These are phyloP conservation scores for Thraustochytrium striatum DNA, from an alignment of 352 stramenopile genomes.

Conservation along the genomic window DNA sequence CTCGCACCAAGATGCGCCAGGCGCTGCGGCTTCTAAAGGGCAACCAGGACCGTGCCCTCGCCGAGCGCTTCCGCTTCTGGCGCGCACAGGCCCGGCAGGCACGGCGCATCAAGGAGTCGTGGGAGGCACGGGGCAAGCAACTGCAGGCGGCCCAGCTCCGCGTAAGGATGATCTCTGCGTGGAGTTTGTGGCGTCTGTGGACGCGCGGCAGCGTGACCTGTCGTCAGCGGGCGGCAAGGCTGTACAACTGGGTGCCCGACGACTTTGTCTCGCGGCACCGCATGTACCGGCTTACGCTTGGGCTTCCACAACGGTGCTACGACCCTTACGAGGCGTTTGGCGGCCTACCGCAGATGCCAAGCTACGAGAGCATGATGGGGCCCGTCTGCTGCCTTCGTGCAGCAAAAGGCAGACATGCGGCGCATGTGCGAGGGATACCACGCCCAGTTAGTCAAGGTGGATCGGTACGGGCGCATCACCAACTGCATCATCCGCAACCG, in stretches of 20 bases:
- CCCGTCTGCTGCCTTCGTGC: neutral
- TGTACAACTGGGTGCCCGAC: constrained; percentile 15
- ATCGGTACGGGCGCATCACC: neutral
- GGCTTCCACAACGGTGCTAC: neutral
- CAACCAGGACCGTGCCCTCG: neutral
- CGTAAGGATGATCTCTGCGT: neutral
- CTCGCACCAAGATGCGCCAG: neutral
- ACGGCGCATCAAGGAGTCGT: neutral
- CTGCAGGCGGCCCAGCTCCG: neutral
- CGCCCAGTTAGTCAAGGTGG: neutral
- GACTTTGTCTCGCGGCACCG: neutral
- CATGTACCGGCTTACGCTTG: neutral
- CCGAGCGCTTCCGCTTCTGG: constrained; percentile 2
- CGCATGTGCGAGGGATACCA: neutral
- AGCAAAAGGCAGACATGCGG: neutral
- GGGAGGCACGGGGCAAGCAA: neutral
- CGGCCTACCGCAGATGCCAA: neutral
- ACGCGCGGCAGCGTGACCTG: neutral
- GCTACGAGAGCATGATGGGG: neutral
- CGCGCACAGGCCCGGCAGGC: neutral
- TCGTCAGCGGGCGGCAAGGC: neutral
- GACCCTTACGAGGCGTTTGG: neutral
- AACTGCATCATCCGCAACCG: constrained; percentile 22
- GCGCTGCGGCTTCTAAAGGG: neutral
- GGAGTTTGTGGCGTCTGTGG: neutral